Base-by-base conservation (phyloP, 129 eudicot species). In the Flaveria linearis region DNA sequence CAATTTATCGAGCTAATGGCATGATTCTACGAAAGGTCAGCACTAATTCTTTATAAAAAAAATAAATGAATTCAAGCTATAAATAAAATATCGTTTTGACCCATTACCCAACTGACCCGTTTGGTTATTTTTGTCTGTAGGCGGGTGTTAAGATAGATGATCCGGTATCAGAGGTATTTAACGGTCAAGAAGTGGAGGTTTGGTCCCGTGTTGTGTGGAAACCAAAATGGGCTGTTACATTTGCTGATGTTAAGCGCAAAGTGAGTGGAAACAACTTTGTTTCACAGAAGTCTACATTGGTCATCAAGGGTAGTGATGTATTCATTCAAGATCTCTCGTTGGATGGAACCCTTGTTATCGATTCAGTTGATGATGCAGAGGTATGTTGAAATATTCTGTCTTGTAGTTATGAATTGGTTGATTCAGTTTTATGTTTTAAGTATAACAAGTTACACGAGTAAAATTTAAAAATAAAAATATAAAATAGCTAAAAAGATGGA, bases 181-280 rank as follows among this genome's bases (percentile, higher is more conserved):
- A 94, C 42, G 96, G 93, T 57, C 98, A 94, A 84, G 96, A 89
- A 80, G 98, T 94, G 65, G 96, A 94, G 42, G 96, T 91, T 67
- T 94, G 96, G 96, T 78, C 97, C 3, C 88, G 92, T 60, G 74
- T 91, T 51, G 84, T 83, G 49, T 94, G 98, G 98, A 85, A 89
- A 68, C 98, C 98, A 30, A 87, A 86, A 72, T 94, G 98, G 97
- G 97, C 90, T 1, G 80, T 87, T 17, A 91, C 97, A 50, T 94
- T 87, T 74, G 75, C 93, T 36, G 97, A 91, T 47, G 71, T 94
- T 17, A 91, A 80, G 84, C 83, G 81, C 58, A 91, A 94, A 84
- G 82, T 91, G 20, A 57, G 51, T 1, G 93, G 91, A 79, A 87
- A 26, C 57, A 80, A 84, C 82, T 88, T 88, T n/a, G 70, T 94